Base-by-base conservation (phyloP, 805 yeast genomes). In the Wickerhamiella allomyrinae region DNA sequence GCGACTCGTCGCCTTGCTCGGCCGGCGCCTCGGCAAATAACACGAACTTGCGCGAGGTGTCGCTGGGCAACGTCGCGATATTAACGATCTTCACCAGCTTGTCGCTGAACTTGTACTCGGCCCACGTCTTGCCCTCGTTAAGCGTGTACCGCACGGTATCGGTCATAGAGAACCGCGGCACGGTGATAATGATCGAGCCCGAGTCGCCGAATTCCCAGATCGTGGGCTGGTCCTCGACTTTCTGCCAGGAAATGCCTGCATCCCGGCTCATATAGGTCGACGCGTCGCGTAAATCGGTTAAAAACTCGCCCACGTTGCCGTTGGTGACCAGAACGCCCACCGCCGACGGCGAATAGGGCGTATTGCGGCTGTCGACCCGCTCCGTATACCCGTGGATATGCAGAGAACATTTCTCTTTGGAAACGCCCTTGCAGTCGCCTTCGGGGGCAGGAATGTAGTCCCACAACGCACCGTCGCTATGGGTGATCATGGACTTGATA, bases 181-280 rank as follows among this genome's bases (percentile, higher is more conserved):
- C 89, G 39, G 87, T 58, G 1, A 84, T 84, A 39, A 91, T 61
- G 27, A 91, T 71, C 1, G 94, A 77, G 14, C 98, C 98, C 49
- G 84, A 82, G 59, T 91, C 98, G 48, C 97, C 97, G 59, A 69
- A 91, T 60, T 87, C 97, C 97, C 97, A 91, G 73, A 80, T 79
- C 51, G 74, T 72, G 1, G 75, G 70, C 3, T 93, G 91, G 46
- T 79, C 74, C 45, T 62, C 68, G 22, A 89, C 65, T 59, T 84
- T 94, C 40, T 60, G 73, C 97, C 97, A 91, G 3, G 86, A 71
- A 13, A 76, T 63, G 44, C 98, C 98, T 2, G 91, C 98, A 61
- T 91, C 97, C n/a, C 71, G 67, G 3, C 94, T 76, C 46, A 91
- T 61, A 55, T 73, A 91, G 0, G 95, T 83, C 1, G 79, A 67